Evolutionary conservation across 306 rosid species (phyloP).

Genomic region (Dryas alaskensis): DNA sequence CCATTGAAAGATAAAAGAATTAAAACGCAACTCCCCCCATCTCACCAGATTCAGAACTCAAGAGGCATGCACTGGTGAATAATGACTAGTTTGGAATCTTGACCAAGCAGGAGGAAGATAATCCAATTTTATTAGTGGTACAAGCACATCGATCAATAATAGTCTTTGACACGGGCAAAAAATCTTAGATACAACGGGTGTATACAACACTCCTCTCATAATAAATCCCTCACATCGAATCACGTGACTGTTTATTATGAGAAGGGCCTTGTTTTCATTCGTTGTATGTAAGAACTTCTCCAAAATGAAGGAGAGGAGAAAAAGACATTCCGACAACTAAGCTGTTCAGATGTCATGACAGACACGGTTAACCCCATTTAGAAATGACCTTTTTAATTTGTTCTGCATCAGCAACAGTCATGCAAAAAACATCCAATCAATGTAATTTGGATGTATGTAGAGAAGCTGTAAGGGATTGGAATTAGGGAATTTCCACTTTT

Average conservation of each 20-base stretch:
- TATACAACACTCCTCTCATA: too few species aligned
- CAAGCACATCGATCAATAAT: background rate
- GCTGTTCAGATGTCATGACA: background rate
- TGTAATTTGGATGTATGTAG: background rate
- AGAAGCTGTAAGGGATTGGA: too few species aligned
- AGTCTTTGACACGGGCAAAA: background rate
- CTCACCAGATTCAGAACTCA: background rate
- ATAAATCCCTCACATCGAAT: too few species aligned
- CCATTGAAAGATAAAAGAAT: background rate
- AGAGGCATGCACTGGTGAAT: background rate
- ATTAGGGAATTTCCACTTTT: too few species aligned
- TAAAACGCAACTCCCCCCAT: too few species aligned
- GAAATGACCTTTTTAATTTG: background rate
- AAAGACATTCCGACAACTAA: background rate
- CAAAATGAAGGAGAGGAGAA: too few species aligned
- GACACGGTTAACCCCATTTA: background rate
- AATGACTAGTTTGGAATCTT: conserved; percentile 9
- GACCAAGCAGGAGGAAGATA: background rate
- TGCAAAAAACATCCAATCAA: background rate
- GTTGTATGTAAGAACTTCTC: too few species aligned
- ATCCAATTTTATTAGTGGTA: background rate
- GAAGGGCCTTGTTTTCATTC: too few species aligned
- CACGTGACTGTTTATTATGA: too few species aligned
- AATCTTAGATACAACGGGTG: too few species aligned
- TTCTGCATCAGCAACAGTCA: background rate